Evolutionary conservation across 768 basidiomycete species (phyloP), one percentile per base, ranked within the genome.

Genomic region (Chalciporus piperatus): DNA sequence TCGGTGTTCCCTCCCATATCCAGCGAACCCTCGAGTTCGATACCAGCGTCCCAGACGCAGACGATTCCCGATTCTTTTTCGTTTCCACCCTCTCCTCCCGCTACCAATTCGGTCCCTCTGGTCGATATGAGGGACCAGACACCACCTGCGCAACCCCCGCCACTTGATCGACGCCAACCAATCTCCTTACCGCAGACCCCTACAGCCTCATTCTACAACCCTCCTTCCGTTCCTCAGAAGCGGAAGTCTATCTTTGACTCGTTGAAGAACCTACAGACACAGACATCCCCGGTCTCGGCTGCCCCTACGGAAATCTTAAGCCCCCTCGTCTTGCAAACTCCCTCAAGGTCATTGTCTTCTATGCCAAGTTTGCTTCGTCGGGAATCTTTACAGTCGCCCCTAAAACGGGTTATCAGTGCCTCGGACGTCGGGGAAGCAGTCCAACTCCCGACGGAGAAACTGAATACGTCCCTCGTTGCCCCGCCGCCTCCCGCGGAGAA

Each of bases 171-270:
- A 55, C 65, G 49, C 10, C 58, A 55, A 20, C 67, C 70, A 27
- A 67, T 70, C 25, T 72, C 70, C 3, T 47, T 70, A n/a, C 69
- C 69, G 3, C n/a, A 65, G 11, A 70, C 69, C 12, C 69, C 69
- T 7, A 70, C 64, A 33, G 54, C 60, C 13, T 51, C 59, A 17
- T 6, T 54, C 1, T 59, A 48, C 25, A 60, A 58, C 5, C 56
- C 68, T 30, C 13, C 59, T 3, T 48, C 59, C 13, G 17, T 55
- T 6, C 6, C 59, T 27, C 28, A 37, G 11, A 52, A 50, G 20
- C 56, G 60, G 17, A 63, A 61, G 12, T 58, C 63, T 17, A 48
- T 60, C n/a, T 55, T 59, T 22, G 51, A 48, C 3, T 55, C 63
- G 12, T 40, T 68, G 25, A 56, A 50, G 40, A 64, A 56, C 32